Base-by-base conservation (phyloP, 139 green algal genomes). In the Parachlorella kessleri region DNA sequence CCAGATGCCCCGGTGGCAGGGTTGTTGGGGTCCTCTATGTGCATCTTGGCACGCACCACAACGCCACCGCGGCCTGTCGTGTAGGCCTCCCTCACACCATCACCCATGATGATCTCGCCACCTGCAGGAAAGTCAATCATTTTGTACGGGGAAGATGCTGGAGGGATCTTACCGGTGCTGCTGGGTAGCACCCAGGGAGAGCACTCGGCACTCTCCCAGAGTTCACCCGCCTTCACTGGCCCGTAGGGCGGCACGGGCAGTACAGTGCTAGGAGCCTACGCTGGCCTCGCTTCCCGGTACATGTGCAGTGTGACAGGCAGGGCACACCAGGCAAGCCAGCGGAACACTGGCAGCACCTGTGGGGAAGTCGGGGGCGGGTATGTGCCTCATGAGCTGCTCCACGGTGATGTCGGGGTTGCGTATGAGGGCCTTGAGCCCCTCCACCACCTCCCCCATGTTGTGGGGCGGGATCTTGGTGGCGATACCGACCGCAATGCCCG, bases 381-480 rank as follows among this genome's bases (percentile, higher is more conserved):
- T 87, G 87, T 93, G 76, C 55, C 83, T 35, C 93, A 98, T 96
- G 28, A 99, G 91, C 69, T 95, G 85, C 28, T 82, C 68, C 28
- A 88, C 83, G 14, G 79, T 94, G 72, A 96, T 92, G 63, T 91
- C 69, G 1, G 94, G 94, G 83, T 99, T 84, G 35, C 83, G n/a
- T 14, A 97, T 94, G 24, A 98, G 80, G 1, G 90, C 92, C 37
- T 78, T 86, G 21, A 98, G 81, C 21, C 85, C 96, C 14, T 82
- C 75, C n/a, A 96, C 90, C 28, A 99, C 94, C 84, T 99, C 96
- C 63, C 48, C 59, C 76, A 99, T 78, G 87, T 99, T 99, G 88
- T 99, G 96, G 0, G 96, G 95, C 8, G 96, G 96, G 69, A 99
- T 98, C 71, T 85, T 90, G 53, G 96, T 99, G 59, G 97, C 96